phyloP scores from a whole-genome alignment of 1,284 basidiomycete species.

The Malassezia pachydermatis region DNA sequence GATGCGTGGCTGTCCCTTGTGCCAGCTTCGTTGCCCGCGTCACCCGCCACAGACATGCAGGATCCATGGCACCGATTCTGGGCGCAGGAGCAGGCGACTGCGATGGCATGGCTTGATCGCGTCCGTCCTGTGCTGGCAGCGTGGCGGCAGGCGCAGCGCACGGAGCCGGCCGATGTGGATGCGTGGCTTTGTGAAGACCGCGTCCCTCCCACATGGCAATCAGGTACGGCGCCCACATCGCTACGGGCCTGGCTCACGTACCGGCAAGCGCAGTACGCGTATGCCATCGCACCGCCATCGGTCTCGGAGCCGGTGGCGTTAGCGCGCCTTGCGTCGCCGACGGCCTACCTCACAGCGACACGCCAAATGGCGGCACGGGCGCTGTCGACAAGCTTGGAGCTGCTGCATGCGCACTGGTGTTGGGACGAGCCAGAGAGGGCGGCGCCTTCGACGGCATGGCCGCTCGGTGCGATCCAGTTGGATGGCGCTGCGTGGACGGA shows the following conservation, averaged over 20 bases:
- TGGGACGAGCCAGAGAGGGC: constrained; percentile 68
- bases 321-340: constrained; percentile 34
- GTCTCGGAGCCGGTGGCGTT: constrained; percentile 22
- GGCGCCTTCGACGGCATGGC: constrained; percentile 36
- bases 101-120: constrained; percentile 26
- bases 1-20: background rate
- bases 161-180: constrained; percentile 31
- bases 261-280: constrained; percentile 27
- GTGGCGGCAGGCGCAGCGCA: constrained; percentile 32
- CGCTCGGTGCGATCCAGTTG: constrained; percentile 30
- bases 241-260: constrained; percentile 40
- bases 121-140: constrained; percentile 30
- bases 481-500: constrained; percentile 35
- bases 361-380: constrained; percentile 38
- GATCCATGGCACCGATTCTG: constrained; percentile 43
- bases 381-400: constrained; percentile 30
- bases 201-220: constrained; percentile 33
- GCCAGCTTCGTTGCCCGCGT: background rate
- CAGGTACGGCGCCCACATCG: constrained; percentile 26
- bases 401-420: constrained; percentile 50
- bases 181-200: constrained; percentile 25
- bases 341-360: constrained; percentile 45
- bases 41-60: background rate
- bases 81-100: constrained; percentile 39
- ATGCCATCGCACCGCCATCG: constrained; percentile 18